Percentiles rank a stretch among this genome's conserved stretches.
Evolutionary conservation across 106 monocot species (phyloP).

Genomic region (Dendrobium chrysotoxum): DNA sequence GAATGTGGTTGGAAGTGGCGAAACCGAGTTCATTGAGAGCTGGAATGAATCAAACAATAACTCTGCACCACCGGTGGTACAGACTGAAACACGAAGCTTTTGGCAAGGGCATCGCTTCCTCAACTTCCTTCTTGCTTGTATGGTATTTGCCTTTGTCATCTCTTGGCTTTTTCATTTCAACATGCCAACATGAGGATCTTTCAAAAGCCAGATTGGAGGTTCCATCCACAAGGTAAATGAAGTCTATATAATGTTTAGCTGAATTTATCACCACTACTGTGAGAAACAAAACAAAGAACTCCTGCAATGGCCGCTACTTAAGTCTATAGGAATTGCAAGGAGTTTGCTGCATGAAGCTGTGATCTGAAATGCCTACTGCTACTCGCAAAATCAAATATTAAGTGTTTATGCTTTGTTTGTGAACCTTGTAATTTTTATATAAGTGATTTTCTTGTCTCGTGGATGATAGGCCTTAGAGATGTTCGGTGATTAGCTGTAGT

Average conservation of each 20-base stretch:
- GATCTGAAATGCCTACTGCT: neutral
- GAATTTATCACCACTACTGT: too few species aligned
- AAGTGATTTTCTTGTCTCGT: neutral
- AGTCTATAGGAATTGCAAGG: neutral
- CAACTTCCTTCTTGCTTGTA: constrained; percentile 51
- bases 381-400: neutral
- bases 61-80: neutral
- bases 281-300: neutral
- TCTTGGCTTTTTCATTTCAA: constrained; percentile 67
- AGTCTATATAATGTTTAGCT: too few species aligned
- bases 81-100: constrained; percentile 31
- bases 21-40: constrained; percentile 32
- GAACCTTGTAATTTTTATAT: neutral
- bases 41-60: constrained; percentile 26
- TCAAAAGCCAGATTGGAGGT: neutral
- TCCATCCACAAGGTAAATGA: too few species aligned
- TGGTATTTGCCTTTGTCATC: constrained; percentile 51
- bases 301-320: neutral
- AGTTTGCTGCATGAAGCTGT: neutral
- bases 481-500: neutral
- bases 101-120: constrained; percentile 57
- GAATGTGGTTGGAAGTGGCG: constrained; percentile 26
- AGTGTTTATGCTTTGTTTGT: constrained; percentile 5
- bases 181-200: constrained; percentile 22
- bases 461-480: neutral